Percentiles rank a stretch among this genome's conserved stretches.
phyloP scores from a whole-genome alignment of 2,329 filamentous ascomycete species.

The Blumeria graminis region DNA sequence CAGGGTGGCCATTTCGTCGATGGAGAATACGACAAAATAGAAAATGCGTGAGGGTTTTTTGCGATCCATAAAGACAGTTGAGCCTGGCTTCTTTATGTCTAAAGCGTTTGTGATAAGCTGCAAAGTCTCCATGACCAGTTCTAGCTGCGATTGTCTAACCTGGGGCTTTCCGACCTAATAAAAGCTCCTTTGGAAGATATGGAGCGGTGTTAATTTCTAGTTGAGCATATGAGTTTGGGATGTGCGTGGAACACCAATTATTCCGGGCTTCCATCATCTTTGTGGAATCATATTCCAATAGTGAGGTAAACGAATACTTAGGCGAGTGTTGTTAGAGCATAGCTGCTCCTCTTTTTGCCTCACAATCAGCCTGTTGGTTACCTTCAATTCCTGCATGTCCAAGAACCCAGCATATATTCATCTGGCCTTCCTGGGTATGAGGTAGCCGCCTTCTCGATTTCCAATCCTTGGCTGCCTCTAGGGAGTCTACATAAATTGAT shows the following conservation, averaged over 20 bases:
- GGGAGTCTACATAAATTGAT: not conserved
- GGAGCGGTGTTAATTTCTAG: not conserved
- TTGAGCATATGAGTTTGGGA: not conserved
- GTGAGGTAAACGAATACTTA: not conserved
- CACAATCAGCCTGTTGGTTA: not conserved
- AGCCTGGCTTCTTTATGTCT: not conserved
- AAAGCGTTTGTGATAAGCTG: not conserved
- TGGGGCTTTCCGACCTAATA: not conserved
- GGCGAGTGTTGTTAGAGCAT: not conserved
- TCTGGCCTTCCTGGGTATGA: not conserved
- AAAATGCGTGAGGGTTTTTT: not conserved
- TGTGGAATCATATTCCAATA: not conserved
- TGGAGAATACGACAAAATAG: not conserved
- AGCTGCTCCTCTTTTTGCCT: not conserved
- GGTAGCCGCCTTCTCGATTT: not conserved
- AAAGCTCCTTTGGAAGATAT: not conserved
- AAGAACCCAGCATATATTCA: not conserved
- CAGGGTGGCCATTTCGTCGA: not conserved
- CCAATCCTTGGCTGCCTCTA: not conserved
- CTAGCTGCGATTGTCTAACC: not conserved
- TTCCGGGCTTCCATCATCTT: not conserved
- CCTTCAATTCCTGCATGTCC: not conserved
- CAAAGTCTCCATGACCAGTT: not conserved
- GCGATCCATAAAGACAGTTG: not conserved
- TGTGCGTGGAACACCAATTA: not conserved